Base-by-base conservation (phyloP, 805 yeast genomes). In the Cyberlindnera subsufficiens region DNA sequence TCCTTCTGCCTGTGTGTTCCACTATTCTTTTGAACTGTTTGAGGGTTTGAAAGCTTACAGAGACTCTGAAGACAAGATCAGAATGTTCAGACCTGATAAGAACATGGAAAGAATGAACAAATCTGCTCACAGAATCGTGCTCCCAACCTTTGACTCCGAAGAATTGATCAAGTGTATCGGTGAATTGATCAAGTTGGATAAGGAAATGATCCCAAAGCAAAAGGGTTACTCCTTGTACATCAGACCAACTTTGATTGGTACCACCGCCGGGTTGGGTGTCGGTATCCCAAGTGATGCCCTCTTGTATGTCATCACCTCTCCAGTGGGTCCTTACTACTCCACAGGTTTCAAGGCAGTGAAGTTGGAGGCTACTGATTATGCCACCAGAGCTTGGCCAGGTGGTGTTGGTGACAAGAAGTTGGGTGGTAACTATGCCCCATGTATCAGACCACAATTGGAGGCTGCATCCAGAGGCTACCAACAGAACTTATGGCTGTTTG, bases 341-440 rank as follows among this genome's bases (percentile, higher is more conserved):
- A 85, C 96, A 16, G 97, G 98, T 16, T 91, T 91, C 80, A 89
- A 90, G 69, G 96, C 98, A 34, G 96, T 93, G 42, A 74, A 78
- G 48, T 75, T 93, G 51, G 96, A 91, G 69, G 97, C 98, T 53
- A 90, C 96, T 30, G 96, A 88, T 62, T 81, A 86, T 56, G 96
- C 96, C 39, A 90, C 90, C 30, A 86, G 99, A 72, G 98, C 99
- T 27, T 91, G 98, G 98, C 98, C 98, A 61, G 96, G 96, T 59
- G 99, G 98, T 66, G 89, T 81, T 56, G 99, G 99, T 68, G 85
- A 91, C 78, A 83, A 79, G 67, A 91, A 91, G 69, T 78, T 91
- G 58, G 99, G 99, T 66, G 97, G 96, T 48, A 91, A 91, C 74
- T 91, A 91, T 62, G 99, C 97, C 36, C 97, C 98, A 49, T 86